These are phyloP conservation scores for Athelia sp. DNA, from an alignment of 1,284 basidiomycete genomes.

Conservation along the genomic window DNA sequence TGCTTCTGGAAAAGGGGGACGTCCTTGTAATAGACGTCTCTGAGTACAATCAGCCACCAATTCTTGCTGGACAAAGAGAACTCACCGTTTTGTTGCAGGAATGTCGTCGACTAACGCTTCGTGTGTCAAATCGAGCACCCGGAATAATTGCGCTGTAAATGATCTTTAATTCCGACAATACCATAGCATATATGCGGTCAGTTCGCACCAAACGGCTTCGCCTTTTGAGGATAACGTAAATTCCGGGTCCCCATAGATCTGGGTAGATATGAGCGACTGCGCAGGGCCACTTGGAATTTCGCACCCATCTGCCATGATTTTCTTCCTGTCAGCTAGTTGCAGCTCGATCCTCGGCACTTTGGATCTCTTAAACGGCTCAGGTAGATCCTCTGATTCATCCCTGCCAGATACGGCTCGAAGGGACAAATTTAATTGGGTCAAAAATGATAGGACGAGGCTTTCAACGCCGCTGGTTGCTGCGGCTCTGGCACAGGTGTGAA, in stretches of 20 bases:
- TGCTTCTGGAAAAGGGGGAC: slow-evolving; percentile 74
- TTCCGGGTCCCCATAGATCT: not conserved
- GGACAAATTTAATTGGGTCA: not conserved
- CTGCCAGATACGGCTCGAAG: not conserved
- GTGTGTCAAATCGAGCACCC: slow-evolving; percentile 57
- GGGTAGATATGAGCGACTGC: not conserved
- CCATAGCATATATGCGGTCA: not conserved
- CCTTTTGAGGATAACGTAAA: not conserved
- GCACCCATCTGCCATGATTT: not conserved
- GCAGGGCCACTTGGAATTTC: not conserved
- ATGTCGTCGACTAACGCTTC: slow-evolving; percentile 52
- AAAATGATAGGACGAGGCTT: not conserved
- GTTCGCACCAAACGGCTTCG: not conserved
- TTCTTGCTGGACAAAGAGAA: not conserved
- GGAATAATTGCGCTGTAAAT: slow-evolving; percentile 60
- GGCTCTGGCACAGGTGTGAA: not conserved
- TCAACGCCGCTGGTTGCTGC: not conserved
- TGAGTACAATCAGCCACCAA: slow-evolving; percentile 21
- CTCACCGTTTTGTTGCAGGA: slow-evolving; percentile 66
- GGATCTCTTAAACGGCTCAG: not conserved
- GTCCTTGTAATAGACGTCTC: slow-evolving; percentile 87
- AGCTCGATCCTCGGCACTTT: not conserved
- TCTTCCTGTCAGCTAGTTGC: not conserved
- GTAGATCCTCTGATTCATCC: not conserved
- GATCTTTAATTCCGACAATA: not conserved